These are phyloP conservation scores for Phylloporus sp. DNA, from an alignment of 768 basidiomycete species.

Conservation along the genomic window DNA sequence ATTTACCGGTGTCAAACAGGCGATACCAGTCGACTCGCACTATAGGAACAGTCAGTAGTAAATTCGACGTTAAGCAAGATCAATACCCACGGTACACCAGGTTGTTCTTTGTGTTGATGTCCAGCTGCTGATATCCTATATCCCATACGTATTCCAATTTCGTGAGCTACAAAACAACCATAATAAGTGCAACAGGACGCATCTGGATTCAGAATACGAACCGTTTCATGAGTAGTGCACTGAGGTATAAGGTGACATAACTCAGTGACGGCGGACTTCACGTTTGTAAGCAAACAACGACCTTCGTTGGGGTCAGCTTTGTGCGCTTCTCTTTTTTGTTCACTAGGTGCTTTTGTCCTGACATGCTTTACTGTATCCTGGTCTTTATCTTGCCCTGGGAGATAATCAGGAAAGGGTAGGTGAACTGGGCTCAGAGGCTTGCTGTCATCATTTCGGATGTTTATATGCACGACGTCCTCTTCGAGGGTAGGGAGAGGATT, in stretches of 20 bases:
- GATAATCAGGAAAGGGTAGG: too few species aligned
- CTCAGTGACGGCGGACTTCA: background rate
- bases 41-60: background rate
- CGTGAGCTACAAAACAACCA: background rate
- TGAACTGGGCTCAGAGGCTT: too few species aligned
- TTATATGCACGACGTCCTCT: too few species aligned
- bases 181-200: too few species aligned
- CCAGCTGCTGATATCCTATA: background rate
- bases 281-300: conserved; percentile 1
- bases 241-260: background rate
- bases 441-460: background rate
- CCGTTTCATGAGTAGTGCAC: background rate
- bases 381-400: too few species aligned
- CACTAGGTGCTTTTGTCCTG: too few species aligned
- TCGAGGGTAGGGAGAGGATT: background rate
- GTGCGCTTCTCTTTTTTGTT: too few species aligned
- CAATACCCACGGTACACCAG: background rate
- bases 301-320: too few species aligned
- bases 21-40: background rate
- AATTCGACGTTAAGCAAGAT: background rate
- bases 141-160: conserved; percentile 2
- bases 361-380: too few species aligned
- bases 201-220: too few species aligned
- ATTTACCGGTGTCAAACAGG: background rate
- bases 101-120: background rate